Base-by-base conservation (phyloP, 805 yeast genomes). In the Starmerella bombi region DNA sequence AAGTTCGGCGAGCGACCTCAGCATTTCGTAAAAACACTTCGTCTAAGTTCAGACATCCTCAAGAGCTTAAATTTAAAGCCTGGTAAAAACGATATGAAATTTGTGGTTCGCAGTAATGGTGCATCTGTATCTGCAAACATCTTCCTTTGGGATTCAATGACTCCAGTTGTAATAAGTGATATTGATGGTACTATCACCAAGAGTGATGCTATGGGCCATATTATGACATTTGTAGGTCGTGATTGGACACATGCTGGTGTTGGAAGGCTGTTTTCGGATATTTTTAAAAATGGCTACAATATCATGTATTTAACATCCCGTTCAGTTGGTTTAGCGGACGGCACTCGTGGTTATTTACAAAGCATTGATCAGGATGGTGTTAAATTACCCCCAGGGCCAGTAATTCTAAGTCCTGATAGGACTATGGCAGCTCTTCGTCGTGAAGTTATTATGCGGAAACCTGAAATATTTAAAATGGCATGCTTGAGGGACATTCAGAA, bases 241-340 rank as follows among this genome's bases (percentile, higher is more conserved):
- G 98, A 91, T 63, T 91, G 98, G 98, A 91, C 98, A 0, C 98
- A 91, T 58, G 73, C 76, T 2, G 98, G 98, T 25, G 98, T 91
- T 31, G 94, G 96, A 2, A 77, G 77, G 54, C 63, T 91, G 42
- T 91, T 86, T 57, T 75, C 74, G n/a, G 98, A 91, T 58, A 91
- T 91, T 46, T 56, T 70, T 34, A 63, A 70, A 43, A 91, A 91
- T 56, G 97, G 98, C 0, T 91, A 88, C 65, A 85, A 91, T 55
- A 78, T 91, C 39, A 71, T 91, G 73, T 91, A 91, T 59, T 65
- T 91, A 50, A 91, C 98, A 0, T 94, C 98, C 0, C 71, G 98
- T 49, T 78, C 94, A 10, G 95, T 84, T 1, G 98, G 98, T 0
- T 88, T 82, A 53, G 94, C 97, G 0, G 97, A 91, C 55, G 69